Base-by-base conservation (phyloP, 1,284 basidiomycete species). In the Sporisorium graminicola region DNA sequence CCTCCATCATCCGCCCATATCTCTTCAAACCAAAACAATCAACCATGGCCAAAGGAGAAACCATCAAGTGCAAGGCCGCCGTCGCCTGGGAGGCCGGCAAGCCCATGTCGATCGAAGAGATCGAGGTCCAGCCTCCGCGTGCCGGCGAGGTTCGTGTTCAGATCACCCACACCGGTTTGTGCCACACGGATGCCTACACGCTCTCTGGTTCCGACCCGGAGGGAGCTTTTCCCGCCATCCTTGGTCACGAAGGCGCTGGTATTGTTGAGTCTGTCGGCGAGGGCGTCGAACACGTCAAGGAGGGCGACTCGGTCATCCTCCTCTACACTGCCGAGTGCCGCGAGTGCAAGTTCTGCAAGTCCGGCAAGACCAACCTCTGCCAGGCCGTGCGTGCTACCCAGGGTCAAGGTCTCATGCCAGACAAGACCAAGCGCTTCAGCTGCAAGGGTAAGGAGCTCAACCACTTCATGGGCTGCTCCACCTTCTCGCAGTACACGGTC, bases 381-480 rank as follows among this genome's bases (percentile, higher is more conserved):
- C 79, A 83, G 63, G 57, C 83, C 91, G 95, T 98, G 52, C 92
- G 95, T 73, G 88, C 92, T 8, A 98, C 95, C 5, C 95, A 98
- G 87, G 96, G 96, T n/a, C 90, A 93, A 86, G 96, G 96, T 67
- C 86, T 97, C 37, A 98, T 99, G 95, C 94, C 97, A 24, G 95
- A 99, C 86, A 91, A 90, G 64, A 92, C 92, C n/a, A 90, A 89
- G 68, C 93, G 96, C 58, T 99, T 99, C 91, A 92, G 90, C 63
- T 91, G 92, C 87, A 93, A 93, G 77, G 96, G 95, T 53, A 89
- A 97, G 87, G 89, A 92, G 58, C 89, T 99, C 77, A 89, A 91
- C 86, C 95, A 98, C 87, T 99, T 99, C 82, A 99, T 99, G 97
- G 96, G 96, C 52, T 94, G 92, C 24, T 98, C 95, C 50, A 97